Percentiles rank a stretch among this genome's conserved stretches.
Evolutionary conservation across 1,284 basidiomycete genomes (phyloP).

Genomic region (Papiliotrema nemorosa): DNA sequence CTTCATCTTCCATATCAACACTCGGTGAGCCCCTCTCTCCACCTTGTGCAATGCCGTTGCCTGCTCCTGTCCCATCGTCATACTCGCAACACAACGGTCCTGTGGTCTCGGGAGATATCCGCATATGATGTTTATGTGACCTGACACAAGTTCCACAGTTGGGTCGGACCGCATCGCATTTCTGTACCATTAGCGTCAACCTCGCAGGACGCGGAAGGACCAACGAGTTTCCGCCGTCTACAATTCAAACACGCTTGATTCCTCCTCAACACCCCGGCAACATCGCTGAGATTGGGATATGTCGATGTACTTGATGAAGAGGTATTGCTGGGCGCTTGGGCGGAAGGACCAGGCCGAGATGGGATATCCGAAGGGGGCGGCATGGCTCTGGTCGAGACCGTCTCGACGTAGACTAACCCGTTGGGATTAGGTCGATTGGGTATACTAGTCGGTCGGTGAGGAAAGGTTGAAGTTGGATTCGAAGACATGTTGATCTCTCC

Average conservation of each 20-base stretch:
- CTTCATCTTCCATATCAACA: slow-evolving; percentile 8
- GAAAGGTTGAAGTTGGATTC: not conserved
- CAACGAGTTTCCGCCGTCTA: slow-evolving; percentile 30
- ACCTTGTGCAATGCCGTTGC: slow-evolving; percentile 10
- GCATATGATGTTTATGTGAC: slow-evolving; percentile 40
- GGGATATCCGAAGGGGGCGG: not conserved
- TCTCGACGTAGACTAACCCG: slow-evolving; percentile 1
- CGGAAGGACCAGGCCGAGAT: not conserved
- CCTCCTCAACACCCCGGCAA: slow-evolving; percentile 30
- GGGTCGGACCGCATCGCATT: slow-evolving; percentile 45
- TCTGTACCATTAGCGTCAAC: slow-evolving; percentile 28
- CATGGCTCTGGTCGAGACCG: not conserved
- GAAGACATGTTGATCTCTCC: not conserved
- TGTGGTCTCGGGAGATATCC: slow-evolving; percentile 36
- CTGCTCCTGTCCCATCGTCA: slow-evolving; percentile 28
- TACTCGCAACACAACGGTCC: slow-evolving; percentile 42
- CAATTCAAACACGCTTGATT: slow-evolving; percentile 40
- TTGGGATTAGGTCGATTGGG: not conserved
- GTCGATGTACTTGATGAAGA: not conserved
- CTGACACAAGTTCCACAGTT: slow-evolving; percentile 47
- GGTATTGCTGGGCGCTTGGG: no score
- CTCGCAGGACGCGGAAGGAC: not conserved
- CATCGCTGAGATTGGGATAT: slow-evolving; percentile 13
- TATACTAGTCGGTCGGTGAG: not conserved
- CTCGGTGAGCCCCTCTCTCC: not conserved